phyloP scores from a whole-genome alignment of 2,329 filamentous ascomycete genomes.

The Fusarium kyushuense region DNA sequence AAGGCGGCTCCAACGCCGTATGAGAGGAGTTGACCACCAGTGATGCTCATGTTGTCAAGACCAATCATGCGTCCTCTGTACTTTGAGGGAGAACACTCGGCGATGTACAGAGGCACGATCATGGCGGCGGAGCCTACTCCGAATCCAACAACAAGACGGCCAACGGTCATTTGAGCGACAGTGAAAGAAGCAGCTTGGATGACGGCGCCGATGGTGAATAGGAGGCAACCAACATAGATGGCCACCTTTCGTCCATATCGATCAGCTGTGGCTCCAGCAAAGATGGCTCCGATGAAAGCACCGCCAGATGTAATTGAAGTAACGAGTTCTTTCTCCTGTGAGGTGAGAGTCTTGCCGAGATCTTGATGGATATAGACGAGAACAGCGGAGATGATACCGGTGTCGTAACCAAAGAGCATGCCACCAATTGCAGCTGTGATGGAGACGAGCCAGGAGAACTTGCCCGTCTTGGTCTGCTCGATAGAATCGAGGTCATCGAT shows the following conservation, averaged over 20 bases:
- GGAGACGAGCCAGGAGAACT: slow-evolving; percentile 45
- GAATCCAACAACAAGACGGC: slow-evolving; percentile 60
- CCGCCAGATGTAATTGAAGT: slow-evolving; percentile 63
- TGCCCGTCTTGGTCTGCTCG: slow-evolving; percentile 44
- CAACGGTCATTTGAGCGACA: slow-evolving; percentile 48
- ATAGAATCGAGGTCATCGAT: slow-evolving; percentile 46
- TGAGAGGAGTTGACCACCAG: slow-evolving; percentile 56
- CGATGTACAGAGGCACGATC: slow-evolving; percentile 61
- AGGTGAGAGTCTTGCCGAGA: slow-evolving; percentile 55
- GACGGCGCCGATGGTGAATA: slow-evolving; percentile 46
- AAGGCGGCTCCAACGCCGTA: slow-evolving; percentile 58
- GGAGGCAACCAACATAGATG: slow-evolving; percentile 47
- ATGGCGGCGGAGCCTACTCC: slow-evolving; percentile 63
- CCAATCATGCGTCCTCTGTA: slow-evolving; percentile 62
- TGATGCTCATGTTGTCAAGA: slow-evolving; percentile 61
- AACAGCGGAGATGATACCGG: slow-evolving; percentile 56
- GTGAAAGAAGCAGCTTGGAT: slow-evolving; percentile 47
- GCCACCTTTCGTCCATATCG: slow-evolving; percentile 46
- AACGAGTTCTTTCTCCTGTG: slow-evolving; percentile 63
- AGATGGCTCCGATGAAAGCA: slow-evolving; percentile 47
- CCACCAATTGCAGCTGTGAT: slow-evolving; percentile 53
- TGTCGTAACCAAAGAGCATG: slow-evolving; percentile 54
- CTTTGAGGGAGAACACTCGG: slow-evolving; percentile 62
- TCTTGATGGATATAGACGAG: slow-evolving; percentile 46
- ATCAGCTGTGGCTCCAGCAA: slow-evolving; percentile 46